Evolutionary conservation across 331 rosid genomes (phyloP).

Genomic region (Malus hybrid): DNA sequence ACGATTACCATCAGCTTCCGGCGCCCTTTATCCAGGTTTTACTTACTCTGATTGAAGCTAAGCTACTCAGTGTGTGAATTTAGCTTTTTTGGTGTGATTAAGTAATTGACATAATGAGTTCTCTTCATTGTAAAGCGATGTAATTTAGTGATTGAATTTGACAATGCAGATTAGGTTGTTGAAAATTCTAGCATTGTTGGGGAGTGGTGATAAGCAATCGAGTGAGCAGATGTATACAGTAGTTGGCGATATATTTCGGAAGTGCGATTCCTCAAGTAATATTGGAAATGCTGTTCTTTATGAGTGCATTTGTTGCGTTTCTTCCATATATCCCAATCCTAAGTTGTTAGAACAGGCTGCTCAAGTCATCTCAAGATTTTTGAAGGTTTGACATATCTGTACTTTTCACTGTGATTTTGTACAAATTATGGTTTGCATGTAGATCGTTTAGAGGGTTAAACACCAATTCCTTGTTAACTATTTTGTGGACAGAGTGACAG

Average conservation of each 20-base stretch:
- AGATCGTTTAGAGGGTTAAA: background rate
- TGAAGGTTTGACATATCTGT: slow-evolving; percentile 45
- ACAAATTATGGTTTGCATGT: background rate
- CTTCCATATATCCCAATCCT: slow-evolving; percentile 61
- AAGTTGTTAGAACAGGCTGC: slow-evolving; percentile 73
- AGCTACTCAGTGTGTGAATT: background rate
- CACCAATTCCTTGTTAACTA: background rate
- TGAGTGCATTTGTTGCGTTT: slow-evolving; percentile 68
- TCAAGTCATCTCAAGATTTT: slow-evolving; percentile 65
- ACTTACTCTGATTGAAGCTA: background rate
- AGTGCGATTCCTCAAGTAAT: slow-evolving; percentile 53
- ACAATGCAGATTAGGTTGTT: slow-evolving; percentile 67
- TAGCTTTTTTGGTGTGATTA: background rate
- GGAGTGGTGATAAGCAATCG: slow-evolving; percentile 74
- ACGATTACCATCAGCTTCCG: slow-evolving; percentile 81
- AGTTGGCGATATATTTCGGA: slow-evolving; percentile 65
- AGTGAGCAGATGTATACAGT: slow-evolving; percentile 76
- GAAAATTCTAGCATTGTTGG: slow-evolving; percentile 68
- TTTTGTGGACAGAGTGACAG: slow-evolving; percentile 70
- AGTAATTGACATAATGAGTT: background rate
- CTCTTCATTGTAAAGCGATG: background rate
- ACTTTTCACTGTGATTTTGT: background rate
- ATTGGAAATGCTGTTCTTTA: slow-evolving; percentile 87
- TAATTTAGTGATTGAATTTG: background rate
- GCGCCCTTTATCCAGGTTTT: slow-evolving; percentile 88